These are phyloP conservation scores for Tylopilus subfusipes DNA, from an alignment of 768 basidiomycete species.

Conservation along the genomic window DNA sequence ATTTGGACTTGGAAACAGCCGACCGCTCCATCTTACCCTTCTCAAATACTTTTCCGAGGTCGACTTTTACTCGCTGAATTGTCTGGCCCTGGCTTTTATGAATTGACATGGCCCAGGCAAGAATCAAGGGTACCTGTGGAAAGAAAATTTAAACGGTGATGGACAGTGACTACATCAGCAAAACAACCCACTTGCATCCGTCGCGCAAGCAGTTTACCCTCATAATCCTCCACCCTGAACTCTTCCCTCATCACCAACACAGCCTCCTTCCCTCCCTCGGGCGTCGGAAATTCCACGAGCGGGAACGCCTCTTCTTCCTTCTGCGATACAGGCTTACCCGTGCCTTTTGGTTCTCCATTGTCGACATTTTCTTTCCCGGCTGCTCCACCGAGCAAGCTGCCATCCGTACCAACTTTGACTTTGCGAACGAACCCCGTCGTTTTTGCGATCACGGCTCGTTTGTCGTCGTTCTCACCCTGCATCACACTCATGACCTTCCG, in stretches of 20 bases:
- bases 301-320: conserved; percentile 43
- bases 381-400: conserved; percentile 14
- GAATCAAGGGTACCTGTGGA: conserved; percentile 62
- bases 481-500: conserved; percentile 16
- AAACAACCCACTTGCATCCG: conserved; percentile 38
- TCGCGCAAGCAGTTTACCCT: conserved; percentile 47
- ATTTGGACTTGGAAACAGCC: no score
- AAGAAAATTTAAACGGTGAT: background rate
- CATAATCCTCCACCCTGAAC: conserved; percentile 50
- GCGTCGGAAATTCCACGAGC: conserved; percentile 45
- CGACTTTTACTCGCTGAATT: conserved; percentile 59
- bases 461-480: conserved; percentile 24
- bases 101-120: conserved; percentile 76
- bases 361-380: conserved; percentile 35
- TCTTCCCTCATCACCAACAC: conserved; percentile 51
- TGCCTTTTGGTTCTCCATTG: conserved; percentile 15
- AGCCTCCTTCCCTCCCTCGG: conserved; percentile 39
- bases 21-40: conserved; percentile 35
- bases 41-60: conserved; percentile 64
- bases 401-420: conserved; percentile 31
- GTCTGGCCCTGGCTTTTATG: conserved; percentile 81
- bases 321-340: conserved; percentile 28
- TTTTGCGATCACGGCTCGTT: conserved; percentile 22
- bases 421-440: conserved; percentile 35
- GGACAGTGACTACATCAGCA: background rate